These are phyloP conservation scores for Murraya koenigii DNA, from an alignment of 345 rosid genomes.

Conservation along the genomic window DNA sequence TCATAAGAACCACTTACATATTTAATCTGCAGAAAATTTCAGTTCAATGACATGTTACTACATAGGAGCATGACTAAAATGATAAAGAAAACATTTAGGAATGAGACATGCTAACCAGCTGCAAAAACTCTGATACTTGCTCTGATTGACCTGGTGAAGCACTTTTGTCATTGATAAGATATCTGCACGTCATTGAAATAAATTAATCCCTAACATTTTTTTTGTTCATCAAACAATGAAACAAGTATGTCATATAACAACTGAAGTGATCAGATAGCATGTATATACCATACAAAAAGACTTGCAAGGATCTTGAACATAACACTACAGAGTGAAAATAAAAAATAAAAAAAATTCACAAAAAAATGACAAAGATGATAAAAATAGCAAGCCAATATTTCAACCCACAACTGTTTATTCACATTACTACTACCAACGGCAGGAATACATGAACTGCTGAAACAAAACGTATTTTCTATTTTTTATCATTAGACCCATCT, in stretches of 20 bases:
- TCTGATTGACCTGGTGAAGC: slow-evolving; percentile 43
- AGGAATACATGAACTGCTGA: background rate
- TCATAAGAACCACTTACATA: slow-evolving; percentile 93
- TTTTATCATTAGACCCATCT: background rate
- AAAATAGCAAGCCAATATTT: background rate
- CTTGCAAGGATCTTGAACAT: slow-evolving; percentile 5
- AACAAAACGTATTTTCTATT: background rate
- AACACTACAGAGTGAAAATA: background rate
- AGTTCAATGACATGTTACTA: slow-evolving; percentile 11
- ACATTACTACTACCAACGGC: background rate
- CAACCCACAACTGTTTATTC: background rate
- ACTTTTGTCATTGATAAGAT: slow-evolving; percentile 54
- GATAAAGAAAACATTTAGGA: background rate
- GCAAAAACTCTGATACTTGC: slow-evolving; percentile 60
- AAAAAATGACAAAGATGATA: background rate
- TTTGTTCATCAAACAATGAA: slow-evolving; percentile 8
- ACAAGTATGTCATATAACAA: background rate
- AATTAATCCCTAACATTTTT: slow-evolving; percentile 6
- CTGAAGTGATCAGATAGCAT: background rate
- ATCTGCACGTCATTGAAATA: slow-evolving; percentile 42
- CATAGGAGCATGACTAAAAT: background rate
- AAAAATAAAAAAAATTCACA: background rate
- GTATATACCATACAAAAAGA: background rate
- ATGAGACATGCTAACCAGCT: slow-evolving; percentile 58
- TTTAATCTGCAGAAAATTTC: slow-evolving; percentile 59